phyloP scores from a whole-genome alignment of 371 early-diverging fungal species.

The Nosema granulosis region DNA sequence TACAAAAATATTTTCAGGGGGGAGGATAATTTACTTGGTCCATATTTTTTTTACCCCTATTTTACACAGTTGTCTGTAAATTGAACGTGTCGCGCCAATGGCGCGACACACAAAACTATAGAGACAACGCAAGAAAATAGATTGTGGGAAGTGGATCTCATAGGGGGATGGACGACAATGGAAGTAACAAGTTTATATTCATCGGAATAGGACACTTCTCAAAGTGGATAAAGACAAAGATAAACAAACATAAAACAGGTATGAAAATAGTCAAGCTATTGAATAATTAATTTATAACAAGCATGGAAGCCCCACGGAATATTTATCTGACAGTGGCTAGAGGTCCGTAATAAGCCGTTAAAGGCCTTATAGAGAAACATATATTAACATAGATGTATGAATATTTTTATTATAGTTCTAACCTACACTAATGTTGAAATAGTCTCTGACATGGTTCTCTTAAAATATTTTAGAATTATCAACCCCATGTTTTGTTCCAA shows the following conservation, averaged over 20 bases:
- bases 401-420: too few species aligned
- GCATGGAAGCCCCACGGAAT: constrained; percentile 13
- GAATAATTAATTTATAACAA: background rate
- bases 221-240: background rate
- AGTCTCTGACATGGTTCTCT: too few species aligned
- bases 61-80: too few species aligned
- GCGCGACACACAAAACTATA: background rate
- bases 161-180: background rate
- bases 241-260: constrained; percentile 1
- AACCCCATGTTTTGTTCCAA: too few species aligned
- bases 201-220: background rate
- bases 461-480: too few species aligned
- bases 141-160: constrained; percentile 28
- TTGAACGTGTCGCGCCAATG: too few species aligned
- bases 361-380: background rate
- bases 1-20: too few species aligned
- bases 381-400: background rate
- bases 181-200: constrained; percentile 13
- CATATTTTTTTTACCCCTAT: too few species aligned
- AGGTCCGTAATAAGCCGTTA: constrained; percentile 7
- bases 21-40: too few species aligned
- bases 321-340: constrained; percentile 33
- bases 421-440: too few species aligned
- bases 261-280: background rate
- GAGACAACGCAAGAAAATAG: background rate